A percentile compares a stretch with the other conserved stretches of the same genome.
Evolutionary conservation across 768 basidiomycete species (phyloP).

Genomic region (Lentinula lateritia): DNA sequence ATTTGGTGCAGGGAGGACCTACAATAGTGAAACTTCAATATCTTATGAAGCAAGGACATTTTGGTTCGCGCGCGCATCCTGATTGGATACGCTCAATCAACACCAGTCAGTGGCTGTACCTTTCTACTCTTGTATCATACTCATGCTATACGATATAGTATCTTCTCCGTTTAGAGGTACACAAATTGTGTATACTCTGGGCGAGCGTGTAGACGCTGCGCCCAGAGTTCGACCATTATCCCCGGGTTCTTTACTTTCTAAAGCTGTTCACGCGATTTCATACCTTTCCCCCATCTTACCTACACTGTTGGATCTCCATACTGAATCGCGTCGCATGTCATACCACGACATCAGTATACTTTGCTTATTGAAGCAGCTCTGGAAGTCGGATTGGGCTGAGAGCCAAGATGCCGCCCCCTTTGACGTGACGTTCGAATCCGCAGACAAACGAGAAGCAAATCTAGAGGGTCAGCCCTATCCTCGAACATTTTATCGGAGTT

Average conservation of each 20-base stretch:
- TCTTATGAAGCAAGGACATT: conserved; percentile 35
- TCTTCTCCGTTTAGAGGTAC: conserved; percentile 45
- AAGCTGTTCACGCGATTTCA: conserved; percentile 34
- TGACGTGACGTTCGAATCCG: conserved; percentile 41
- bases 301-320: conserved; percentile 31
- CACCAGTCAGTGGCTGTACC: conserved; percentile 23
- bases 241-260: conserved; percentile 30
- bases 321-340: conserved; percentile 35
- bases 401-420: conserved; percentile 40
- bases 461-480: conserved; percentile 30
- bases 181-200: conserved; percentile 39
- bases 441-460: conserved; percentile 32
- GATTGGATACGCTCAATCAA: conserved; percentile 44
- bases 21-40: conserved; percentile 43
- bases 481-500: conserved; percentile 38
- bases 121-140: neutral
- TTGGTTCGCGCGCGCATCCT: conserved; percentile 29
- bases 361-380: conserved; percentile 30
- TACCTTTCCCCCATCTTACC: conserved; percentile 40
- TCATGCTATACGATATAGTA: conserved; percentile 21
- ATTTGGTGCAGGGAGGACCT: conserved; percentile 33
- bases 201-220: conserved; percentile 33
- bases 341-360: conserved; percentile 29
- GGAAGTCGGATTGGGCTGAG: conserved; percentile 45
- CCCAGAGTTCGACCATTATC: conserved; percentile 37